Evolutionary conservation across 495 filamentous ascomycete genomes (phyloP).

Genomic region (Aspergillus leporis): DNA sequence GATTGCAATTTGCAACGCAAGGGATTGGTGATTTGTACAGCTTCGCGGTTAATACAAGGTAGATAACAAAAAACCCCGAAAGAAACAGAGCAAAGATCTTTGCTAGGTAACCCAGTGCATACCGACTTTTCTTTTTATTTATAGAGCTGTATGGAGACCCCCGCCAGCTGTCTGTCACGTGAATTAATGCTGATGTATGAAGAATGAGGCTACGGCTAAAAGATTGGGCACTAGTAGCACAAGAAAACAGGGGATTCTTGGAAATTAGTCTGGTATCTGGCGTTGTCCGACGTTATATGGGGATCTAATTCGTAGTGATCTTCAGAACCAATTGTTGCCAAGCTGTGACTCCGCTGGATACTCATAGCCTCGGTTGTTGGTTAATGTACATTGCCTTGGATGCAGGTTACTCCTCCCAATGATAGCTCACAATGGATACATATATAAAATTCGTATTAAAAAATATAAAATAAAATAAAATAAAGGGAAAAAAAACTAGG

Average conservation of each 20-base stretch:
- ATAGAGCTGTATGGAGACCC: slow-evolving; percentile 18
- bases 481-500: not conserved
- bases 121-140: slow-evolving; percentile 17
- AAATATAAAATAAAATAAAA: not conserved
- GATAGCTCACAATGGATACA: not conserved
- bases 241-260: not conserved
- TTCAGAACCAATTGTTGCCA: not conserved
- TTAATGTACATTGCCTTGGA: not conserved
- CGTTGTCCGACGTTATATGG: not conserved
- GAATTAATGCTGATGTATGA: slow-evolving; percentile 16
- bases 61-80: not conserved
- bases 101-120: not conserved
- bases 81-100: not conserved
- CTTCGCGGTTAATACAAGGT: not conserved
- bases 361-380: slow-evolving; percentile 5
- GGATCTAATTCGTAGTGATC: slow-evolving; percentile 1
- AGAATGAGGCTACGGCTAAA: slow-evolving; percentile 7
- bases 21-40: not conserved
- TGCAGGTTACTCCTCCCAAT: not conserved
- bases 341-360: not conserved
- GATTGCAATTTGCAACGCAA: slow-evolving; percentile 3
- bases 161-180: slow-evolving; percentile 25
- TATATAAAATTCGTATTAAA: not conserved
- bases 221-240: slow-evolving; percentile 8
- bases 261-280: not conserved